Evolutionary conservation across 129 eudicot genomes (phyloP).

Genomic region (Sambucus nigra): DNA sequence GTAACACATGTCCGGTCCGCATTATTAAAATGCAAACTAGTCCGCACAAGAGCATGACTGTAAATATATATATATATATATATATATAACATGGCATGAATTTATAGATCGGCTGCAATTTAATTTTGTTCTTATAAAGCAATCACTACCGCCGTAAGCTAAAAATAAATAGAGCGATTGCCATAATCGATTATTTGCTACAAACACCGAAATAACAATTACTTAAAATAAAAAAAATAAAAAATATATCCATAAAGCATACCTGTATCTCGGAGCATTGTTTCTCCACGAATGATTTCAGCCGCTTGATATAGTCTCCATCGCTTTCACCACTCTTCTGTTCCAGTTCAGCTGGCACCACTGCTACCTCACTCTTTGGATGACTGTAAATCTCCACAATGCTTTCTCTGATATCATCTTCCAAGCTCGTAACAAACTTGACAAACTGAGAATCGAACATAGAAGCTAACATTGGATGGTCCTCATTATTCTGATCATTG

Average conservation of each 20-base stretch:
- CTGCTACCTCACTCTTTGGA: constrained; percentile 79
- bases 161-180: too few species aligned
- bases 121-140: too few species aligned
- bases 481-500: constrained; percentile 40
- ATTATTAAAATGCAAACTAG: too few species aligned
- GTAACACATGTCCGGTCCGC: too few species aligned
- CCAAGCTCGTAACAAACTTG: constrained; percentile 45
- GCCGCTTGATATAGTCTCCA: constrained; percentile 57
- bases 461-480: constrained; percentile 67
- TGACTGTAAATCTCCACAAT: constrained; percentile 68
- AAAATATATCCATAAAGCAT: constrained; percentile 8
- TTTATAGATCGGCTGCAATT: too few species aligned
- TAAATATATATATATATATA: too few species aligned
- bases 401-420: constrained; percentile 51
- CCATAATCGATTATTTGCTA: too few species aligned
- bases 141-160: too few species aligned
- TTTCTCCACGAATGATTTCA: constrained; percentile 60
- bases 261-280: constrained; percentile 95
- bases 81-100: too few species aligned
- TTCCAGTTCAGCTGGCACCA: constrained; percentile 85
- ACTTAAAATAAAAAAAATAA: neutral
- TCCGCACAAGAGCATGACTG: too few species aligned
- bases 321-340: constrained; percentile 63
- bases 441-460: constrained; percentile 62
- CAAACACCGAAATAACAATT: neutral